A percentile compares a stretch with the other conserved stretches of the same genome.
phyloP scores from a whole-genome alignment of 805 yeast species.

The Kuraishia molischiana region DNA sequence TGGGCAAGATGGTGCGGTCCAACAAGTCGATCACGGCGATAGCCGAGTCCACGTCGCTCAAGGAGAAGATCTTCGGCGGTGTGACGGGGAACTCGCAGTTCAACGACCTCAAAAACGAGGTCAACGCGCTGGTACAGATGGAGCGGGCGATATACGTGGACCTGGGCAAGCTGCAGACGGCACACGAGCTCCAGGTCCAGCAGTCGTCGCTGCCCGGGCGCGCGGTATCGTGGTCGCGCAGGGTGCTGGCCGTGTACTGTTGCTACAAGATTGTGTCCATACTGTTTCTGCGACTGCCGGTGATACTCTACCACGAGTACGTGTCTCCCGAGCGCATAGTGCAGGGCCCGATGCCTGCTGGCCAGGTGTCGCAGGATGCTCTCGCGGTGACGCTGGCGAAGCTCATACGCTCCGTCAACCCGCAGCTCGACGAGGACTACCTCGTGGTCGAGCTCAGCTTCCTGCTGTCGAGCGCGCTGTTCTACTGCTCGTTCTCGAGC shows the following conservation, averaged over 20 bases:
- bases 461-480: conserved; percentile 46
- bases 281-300: conserved; percentile 29
- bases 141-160: conserved; percentile 21
- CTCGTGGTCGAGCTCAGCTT: conserved; percentile 37
- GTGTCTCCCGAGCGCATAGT: conserved; percentile 2
- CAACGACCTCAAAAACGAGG: conserved; percentile 27
- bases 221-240: background rate
- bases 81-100: conserved; percentile 9
- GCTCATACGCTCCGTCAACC: conserved; percentile 18
- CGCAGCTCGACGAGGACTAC: conserved; percentile 24
- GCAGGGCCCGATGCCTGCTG: background rate
- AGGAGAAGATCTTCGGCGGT: conserved; percentile 1
- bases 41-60: conserved; percentile 11
- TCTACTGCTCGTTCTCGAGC: conserved; percentile 54
- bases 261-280: conserved; percentile 35
- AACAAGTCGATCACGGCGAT: conserved; percentile 20
- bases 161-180: conserved; percentile 12
- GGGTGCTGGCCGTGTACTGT: conserved; percentile 34
- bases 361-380: conserved; percentile 24
- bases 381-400: conserved; percentile 39
- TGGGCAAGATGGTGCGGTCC: conserved; percentile 12
- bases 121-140: conserved; percentile 23
- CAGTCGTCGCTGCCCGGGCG: conserved; percentile 1
- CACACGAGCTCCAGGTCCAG: conserved; percentile 8
- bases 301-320: conserved; percentile 10